phyloP scores from a whole-genome alignment of 2,329 filamentous ascomycete genomes.

The Cladobotryum mycophilum region DNA sequence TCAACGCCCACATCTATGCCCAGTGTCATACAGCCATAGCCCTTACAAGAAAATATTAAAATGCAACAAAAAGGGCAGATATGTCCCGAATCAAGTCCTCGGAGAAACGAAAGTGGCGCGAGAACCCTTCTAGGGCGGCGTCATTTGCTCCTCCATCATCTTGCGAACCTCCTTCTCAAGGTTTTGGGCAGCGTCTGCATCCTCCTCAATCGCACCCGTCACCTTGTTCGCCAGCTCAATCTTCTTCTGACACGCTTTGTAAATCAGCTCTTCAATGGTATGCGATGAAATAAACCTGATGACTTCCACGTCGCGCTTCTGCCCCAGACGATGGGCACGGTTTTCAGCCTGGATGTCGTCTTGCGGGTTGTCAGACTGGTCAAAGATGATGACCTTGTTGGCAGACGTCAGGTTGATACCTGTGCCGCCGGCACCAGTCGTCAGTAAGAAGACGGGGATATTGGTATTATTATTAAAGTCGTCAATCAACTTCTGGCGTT shows the following conservation, averaged over 20 bases:
- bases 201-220: conserved; percentile 35
- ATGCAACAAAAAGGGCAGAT: too few relatives aligned
- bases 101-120: conserved; percentile 1
- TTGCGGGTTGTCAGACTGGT: conserved; percentile 95
- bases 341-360: conserved; percentile 99
- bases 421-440: conserved; percentile 90
- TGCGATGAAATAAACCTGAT: conserved; percentile 72
- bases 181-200: conserved; percentile 26
- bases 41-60: background rate
- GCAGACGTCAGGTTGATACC: conserved; percentile 93
- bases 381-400: conserved; percentile 97
- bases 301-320: conserved; percentile 85
- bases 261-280: conserved; percentile 91
- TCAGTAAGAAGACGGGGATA: conserved; percentile 88
- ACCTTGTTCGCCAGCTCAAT: conserved; percentile 71
- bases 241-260: conserved; percentile 86
- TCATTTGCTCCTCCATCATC: conserved; percentile 36
- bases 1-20: background rate
- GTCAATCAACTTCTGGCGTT: conserved; percentile 83
- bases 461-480: conserved; percentile 68
- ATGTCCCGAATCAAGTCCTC: too few relatives aligned
- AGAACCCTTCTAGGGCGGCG: conserved; percentile 30
- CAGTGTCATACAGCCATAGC: conserved; percentile 1
- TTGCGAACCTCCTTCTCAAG: conserved; percentile 39
- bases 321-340: conserved; percentile 88